phyloP scores from a whole-genome alignment of 2,329 filamentous ascomycete genomes.

The Geosmithia putterillii region DNA sequence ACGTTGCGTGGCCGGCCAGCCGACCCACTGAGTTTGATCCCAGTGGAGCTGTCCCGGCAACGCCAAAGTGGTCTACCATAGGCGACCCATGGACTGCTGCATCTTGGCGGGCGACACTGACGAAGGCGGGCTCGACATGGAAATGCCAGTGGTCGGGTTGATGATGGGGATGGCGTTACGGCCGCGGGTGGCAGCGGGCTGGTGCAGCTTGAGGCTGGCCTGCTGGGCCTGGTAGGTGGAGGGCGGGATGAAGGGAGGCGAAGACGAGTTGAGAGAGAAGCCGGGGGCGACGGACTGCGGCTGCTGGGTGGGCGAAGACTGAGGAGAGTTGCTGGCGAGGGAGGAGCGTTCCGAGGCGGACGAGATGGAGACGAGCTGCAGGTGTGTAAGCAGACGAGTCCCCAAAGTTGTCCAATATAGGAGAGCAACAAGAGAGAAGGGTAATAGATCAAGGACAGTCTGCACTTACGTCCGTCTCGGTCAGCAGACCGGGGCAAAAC shows the following conservation, averaged over 20 bases:
- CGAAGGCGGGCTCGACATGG: constrained; percentile 78
- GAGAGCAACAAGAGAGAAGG: constrained; percentile 4
- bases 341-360: constrained; percentile 91
- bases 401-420: too few relatives aligned
- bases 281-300: constrained; percentile 66
- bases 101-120: constrained; percentile 52
- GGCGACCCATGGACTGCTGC: constrained; percentile 39
- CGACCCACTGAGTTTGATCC: background rate
- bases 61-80: constrained; percentile 32
- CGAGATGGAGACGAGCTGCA: constrained; percentile 79
- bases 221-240: constrained; percentile 50
- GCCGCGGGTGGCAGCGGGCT: constrained; percentile 76
- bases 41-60: background rate
- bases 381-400: constrained; percentile 3
- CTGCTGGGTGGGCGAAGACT: constrained; percentile 82
- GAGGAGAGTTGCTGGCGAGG: constrained; percentile 85
- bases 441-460: constrained; percentile 15
- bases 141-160: constrained; percentile 83
- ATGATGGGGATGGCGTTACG: constrained; percentile 97
- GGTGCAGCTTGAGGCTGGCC: constrained; percentile 68
- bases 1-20: constrained; percentile 21
- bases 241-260: constrained; percentile 53
- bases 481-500: constrained; percentile 87
- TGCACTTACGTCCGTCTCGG: constrained; percentile 88
- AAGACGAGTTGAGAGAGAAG: constrained; percentile 59